These are phyloP conservation scores for Miscanthus lutarioriparius DNA, from an alignment of 176 grass and related monocot species.

Conservation along the genomic window DNA sequence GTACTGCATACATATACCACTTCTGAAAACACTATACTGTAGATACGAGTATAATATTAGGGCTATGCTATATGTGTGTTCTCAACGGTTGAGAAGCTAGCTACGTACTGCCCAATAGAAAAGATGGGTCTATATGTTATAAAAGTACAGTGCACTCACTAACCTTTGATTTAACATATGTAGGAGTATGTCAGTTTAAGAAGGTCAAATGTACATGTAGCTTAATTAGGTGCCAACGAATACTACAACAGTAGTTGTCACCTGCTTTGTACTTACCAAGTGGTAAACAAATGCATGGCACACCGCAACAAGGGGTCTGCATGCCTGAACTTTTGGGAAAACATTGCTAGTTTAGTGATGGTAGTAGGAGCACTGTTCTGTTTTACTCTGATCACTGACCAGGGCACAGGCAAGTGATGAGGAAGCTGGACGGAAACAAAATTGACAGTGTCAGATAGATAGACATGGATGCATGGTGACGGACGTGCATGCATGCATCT, in stretches of 20 bases:
- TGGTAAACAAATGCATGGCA: background rate
- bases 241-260: background rate
- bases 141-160: constrained; percentile 1
- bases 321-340: background rate
- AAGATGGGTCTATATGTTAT: background rate
- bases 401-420: background rate
- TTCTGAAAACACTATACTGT: background rate
- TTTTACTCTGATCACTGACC: background rate
- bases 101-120: background rate
- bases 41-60: background rate
- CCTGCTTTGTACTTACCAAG: constrained; percentile 4
- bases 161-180: background rate
- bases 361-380: background rate
- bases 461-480: background rate
- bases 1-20: background rate
- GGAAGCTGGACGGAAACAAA: background rate
- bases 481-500: background rate
- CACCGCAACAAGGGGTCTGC: background rate
- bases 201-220: constrained; percentile 10
- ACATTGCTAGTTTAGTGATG: background rate
- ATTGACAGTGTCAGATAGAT: background rate
- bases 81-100: background rate
- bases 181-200: constrained; percentile 16
- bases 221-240: constrained; percentile 6
- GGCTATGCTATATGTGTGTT: background rate